Conservation (phyloP, 306 rosid genomes). For the Ceratonia siliqua region DNA sequence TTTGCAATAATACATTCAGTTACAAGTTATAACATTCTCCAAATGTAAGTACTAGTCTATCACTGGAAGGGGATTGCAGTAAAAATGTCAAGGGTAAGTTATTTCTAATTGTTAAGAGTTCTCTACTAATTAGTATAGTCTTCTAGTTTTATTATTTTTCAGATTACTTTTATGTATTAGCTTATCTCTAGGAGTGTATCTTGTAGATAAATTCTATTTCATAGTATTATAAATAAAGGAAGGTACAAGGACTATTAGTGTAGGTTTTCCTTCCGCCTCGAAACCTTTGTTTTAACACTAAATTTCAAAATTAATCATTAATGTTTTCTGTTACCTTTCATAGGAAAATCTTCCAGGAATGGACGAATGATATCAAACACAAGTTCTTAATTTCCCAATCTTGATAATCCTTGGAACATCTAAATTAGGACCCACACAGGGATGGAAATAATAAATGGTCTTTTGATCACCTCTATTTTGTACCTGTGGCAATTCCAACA, state of each 20-base stretch:
- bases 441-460: background rate
- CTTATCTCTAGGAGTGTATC: no score
- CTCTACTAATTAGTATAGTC: no score
- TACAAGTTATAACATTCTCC: background rate
- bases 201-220: no score
- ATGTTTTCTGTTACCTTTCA: background rate
- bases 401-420: background rate
- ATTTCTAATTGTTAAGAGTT: no score
- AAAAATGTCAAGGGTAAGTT: background rate
- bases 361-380: background rate
- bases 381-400: background rate
- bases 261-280: no score
- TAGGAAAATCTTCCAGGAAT: background rate
- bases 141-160: no score
- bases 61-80: conserved; percentile 3
- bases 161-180: no score
- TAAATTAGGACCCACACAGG: background rate
- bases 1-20: background rate
- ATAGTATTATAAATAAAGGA: no score
- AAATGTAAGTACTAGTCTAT: background rate
- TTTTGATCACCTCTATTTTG: background rate
- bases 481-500: background rate
- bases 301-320: no score
- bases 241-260: no score
- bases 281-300: no score